Evolutionary conservation across 2,329 filamentous ascomycete species (phyloP), one percentile per base, ranked within the genome.

Genomic region (Pseudogymnoascus sp.): DNA sequence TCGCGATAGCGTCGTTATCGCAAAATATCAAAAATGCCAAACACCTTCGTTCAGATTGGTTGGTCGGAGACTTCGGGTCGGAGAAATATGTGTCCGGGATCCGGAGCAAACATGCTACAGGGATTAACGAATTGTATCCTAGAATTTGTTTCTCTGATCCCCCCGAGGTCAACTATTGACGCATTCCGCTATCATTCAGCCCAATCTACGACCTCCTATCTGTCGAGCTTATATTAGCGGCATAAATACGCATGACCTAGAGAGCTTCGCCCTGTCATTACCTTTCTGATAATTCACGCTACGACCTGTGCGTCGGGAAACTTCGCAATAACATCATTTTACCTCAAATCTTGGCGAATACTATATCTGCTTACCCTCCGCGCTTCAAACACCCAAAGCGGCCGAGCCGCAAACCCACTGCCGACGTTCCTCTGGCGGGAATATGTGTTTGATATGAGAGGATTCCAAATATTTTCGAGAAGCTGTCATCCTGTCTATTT

Each of bases 401-500:
- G 52, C 42, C 35, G 52, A 62, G 25, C 59, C 63, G 62, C 64
- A 61, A 59, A 64, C 62, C 61, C n/a, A 55, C 29, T 21, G 48
- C 29, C 48, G 48, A 55, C 29, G 29, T 55, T 55, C 48, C 48
- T 55, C 21, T 55, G 65, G 60, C 63, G 66, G 63, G 70, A 69
- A 67, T 70, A 71, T 71, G 71, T 68, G 67, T 68, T 60, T 73
- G 67, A 66, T 67, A 73, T 72, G 70, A 72, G 63, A 67, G 65
- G 63, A 64, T 48, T 65, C 63, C 64, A 62, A 66, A 69, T 67
- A 67, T 62, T 63, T 60, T 61, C 63, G 63, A 69, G 72, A 73
- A 72, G 67, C 70, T 65, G 73, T 72, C 75, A 78, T 73, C 71
- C 75, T 78, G 75, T 77, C 74, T 77, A 70, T 73, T 70, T 67